Base-by-base conservation (phyloP, 2,329 filamentous ascomycete species). In the Neofusicoccum cordaticola region DNA sequence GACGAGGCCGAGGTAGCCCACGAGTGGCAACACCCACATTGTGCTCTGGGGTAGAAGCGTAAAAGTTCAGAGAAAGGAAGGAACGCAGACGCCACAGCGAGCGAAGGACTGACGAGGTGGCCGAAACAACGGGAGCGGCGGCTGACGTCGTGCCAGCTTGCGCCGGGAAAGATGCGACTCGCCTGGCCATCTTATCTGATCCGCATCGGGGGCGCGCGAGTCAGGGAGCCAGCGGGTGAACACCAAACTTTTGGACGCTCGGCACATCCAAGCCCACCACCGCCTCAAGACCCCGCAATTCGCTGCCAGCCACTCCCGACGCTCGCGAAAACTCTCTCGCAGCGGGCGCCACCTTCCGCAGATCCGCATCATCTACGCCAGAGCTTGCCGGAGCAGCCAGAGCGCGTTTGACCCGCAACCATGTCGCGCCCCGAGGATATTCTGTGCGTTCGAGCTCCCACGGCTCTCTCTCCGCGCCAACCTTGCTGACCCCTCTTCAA, bases 401-500 rank as follows among this genome's bases (percentile, higher is more conserved):
- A 19, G 11, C n/a, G 3, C 41, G 9, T 13, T 6, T 17, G 11
- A 34, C 6, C 35, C 51, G 52, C 51, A 37, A 51, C 19, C 75
- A 98, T 99, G 95, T 98, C 95, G 75, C 92, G 95, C 71, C 95
- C 95, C 69, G 95, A 99, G 84, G 95, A 99, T 81, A 90, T 88
- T 69, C 88, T 98, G 91, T 95, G 84, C 73, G 86, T 72, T 57
- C 60, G 50, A 66, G 63, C 63, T 37, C 47, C 15, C 37, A 42
- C 22, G 34, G 2, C 11, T 39, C 42, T 39, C 27, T 39, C 27
- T 44, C 8, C 13, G 48, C 62, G 50, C 22, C 42, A 39, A 44
- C 42, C 72, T 77, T 66, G 74, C 69, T 71, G 66, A 67, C 42
- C 47, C 11, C 45, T 13, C 37, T 2, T 15, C 6, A 77, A 96